Evolutionary conservation across 371 early-diverging fungal species (phyloP).

Genomic region (Apophysomyces variabilis): DNA sequence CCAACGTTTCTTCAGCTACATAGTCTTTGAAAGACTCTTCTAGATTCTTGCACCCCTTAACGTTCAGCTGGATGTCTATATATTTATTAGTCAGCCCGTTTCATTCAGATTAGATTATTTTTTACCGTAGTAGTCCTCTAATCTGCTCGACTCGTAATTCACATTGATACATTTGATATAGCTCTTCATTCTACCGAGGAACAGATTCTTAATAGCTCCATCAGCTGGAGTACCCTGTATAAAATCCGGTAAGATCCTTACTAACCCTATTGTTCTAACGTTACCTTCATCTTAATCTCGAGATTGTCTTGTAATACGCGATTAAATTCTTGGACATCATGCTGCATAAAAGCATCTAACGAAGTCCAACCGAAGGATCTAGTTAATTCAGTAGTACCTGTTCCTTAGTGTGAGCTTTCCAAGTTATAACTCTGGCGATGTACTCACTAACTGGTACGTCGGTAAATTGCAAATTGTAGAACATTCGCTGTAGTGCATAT

Average conservation of each 20-base stretch:
- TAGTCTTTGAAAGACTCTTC: conserved; percentile 91
- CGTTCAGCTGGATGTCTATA: conserved; percentile 92
- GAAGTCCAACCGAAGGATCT: conserved; percentile 97
- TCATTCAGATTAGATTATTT: not conserved
- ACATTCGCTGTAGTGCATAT: conserved; percentile 90
- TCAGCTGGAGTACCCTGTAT: conserved; percentile 84
- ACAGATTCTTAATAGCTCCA: conserved; percentile 86
- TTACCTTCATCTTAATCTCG: conserved; percentile 84
- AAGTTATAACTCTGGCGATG: not conserved
- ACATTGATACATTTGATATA: conserved; percentile 94
- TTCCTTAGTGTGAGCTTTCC: not conserved
- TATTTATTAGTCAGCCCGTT: not conserved
- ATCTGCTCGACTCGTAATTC: conserved; percentile 87
- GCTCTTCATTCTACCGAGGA: conserved; percentile 94
- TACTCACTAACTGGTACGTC: conserved; percentile 66
- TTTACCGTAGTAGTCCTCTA: conserved; percentile 62
- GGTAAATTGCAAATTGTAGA: conserved; percentile 84
- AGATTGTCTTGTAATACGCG: conserved; percentile 94
- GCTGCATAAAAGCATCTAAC: conserved; percentile 92
- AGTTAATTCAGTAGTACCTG: conserved; percentile 89
- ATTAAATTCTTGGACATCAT: conserved; percentile 97
- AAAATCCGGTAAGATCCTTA: not conserved
- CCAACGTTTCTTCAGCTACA: conserved; percentile 85
- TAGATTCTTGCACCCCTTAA: conserved; percentile 91
- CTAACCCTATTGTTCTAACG: not conserved